A percentile compares a stretch with the other conserved stretches of the same genome.
These are phyloP conservation scores for Avena insularis DNA, from an alignment of 176 grass and related monocot genomes.

Conservation along the genomic window DNA sequence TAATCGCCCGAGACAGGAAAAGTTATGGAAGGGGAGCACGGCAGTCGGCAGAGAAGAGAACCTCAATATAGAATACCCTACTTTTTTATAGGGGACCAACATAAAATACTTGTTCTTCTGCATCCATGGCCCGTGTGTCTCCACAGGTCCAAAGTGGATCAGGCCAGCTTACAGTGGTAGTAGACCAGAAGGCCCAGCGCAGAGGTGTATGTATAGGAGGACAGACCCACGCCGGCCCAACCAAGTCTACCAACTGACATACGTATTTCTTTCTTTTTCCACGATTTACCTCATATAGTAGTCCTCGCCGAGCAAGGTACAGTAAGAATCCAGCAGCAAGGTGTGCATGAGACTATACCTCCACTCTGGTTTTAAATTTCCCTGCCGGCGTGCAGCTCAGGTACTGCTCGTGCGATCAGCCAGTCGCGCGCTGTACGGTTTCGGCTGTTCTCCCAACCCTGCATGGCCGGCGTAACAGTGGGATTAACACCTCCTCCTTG, in stretches of 20 bases:
- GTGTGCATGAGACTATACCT: constrained; percentile 7
- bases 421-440: constrained; percentile 6
- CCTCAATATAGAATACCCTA: no score
- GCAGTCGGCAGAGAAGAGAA: background rate
- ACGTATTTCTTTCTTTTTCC: background rate
- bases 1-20: background rate
- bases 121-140: background rate
- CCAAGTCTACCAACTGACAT: background rate
- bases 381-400: background rate
- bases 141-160: background rate
- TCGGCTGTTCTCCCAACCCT: constrained; percentile 32
- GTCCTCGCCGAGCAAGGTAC: background rate
- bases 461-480: constrained; percentile 30
- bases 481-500: background rate
- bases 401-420: background rate
- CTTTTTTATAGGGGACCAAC: background rate
- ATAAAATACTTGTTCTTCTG: background rate
- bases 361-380: background rate
- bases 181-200: background rate
- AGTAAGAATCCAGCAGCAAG: background rate
- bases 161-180: background rate
- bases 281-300: background rate
- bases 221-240: background rate
- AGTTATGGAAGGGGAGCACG: background rate
- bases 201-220: background rate